These are phyloP conservation scores for Spatholobus suberectus DNA, from an alignment of 306 rosid species.

Conservation along the genomic window DNA sequence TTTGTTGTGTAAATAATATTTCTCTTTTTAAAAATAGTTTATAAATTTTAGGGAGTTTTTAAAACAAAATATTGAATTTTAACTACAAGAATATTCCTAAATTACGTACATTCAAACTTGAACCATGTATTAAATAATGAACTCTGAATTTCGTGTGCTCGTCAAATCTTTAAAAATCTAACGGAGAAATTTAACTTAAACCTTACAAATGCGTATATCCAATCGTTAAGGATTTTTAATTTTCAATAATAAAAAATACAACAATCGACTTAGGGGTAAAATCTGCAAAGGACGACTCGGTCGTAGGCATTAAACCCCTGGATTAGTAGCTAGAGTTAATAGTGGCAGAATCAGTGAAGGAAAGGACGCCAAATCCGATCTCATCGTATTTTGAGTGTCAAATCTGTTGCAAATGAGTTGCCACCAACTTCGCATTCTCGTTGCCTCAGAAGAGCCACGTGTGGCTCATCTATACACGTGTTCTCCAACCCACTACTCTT, in stretches of 20 bases:
- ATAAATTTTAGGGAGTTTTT: background rate
- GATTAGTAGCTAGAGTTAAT: background rate
- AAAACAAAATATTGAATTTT: background rate
- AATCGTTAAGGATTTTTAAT: background rate
- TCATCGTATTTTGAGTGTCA: constrained; percentile 20
- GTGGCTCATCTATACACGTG: constrained; percentile 47
- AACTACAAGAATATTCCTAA: background rate
- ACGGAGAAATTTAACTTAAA: background rate
- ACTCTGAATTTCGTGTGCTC: background rate
- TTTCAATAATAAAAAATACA: background rate
- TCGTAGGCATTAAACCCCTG: background rate
- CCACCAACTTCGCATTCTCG: constrained; percentile 28
- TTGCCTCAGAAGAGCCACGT: constrained; percentile 43
- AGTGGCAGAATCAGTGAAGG: background rate
- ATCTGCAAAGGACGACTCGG: background rate
- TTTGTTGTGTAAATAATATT: no score
- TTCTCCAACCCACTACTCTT: background rate
- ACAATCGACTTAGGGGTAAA: background rate
- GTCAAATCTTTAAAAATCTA: background rate
- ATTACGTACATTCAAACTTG: background rate
- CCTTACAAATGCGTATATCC: background rate
- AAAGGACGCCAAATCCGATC: background rate
- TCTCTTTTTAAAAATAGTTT: no score
- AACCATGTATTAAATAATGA: background rate
- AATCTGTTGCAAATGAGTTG: constrained; percentile 37